Conservation (phyloP, 106 monocot species). For the Apostasia shenzhenica region DNA sequence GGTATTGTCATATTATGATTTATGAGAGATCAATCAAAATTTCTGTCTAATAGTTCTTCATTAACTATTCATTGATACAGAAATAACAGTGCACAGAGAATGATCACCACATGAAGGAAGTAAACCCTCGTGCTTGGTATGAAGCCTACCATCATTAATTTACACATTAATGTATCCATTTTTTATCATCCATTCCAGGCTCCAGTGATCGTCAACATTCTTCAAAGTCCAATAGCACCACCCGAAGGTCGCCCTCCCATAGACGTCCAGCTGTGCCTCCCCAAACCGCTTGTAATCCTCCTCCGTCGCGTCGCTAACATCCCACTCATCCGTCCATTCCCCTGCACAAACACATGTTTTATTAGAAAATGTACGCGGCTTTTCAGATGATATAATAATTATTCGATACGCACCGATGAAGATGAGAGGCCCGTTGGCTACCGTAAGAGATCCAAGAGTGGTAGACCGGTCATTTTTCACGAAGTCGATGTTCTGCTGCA, state of each 20-base stretch:
- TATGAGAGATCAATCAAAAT: no score
- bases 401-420: slow-evolving; percentile 3
- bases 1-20: no score
- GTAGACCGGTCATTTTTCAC: background rate
- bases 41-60: no score
- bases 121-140: no score
- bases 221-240: slow-evolving; percentile 43
- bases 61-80: no score
- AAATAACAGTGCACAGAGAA: no score
- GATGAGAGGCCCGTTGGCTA: slow-evolving; percentile 7
- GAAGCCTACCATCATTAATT: no score
- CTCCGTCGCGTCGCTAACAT: slow-evolving; percentile 14
- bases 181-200: slow-evolving; percentile 16
- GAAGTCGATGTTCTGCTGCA: slow-evolving; percentile 40
- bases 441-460: background rate
- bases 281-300: slow-evolving; percentile 32
- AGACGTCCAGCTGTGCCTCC: slow-evolving; percentile 30
- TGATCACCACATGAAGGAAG: no score
- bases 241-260: slow-evolving; percentile 28
- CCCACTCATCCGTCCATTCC: slow-evolving; percentile 48
- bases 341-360: slow-evolving; percentile 7
- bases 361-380: background rate
- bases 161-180: slow-evolving; percentile 13
- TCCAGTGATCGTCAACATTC: slow-evolving; percentile 5
- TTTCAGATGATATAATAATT: background rate